Evolutionary conservation across 1,284 basidiomycete genomes (phyloP).

Genomic region (Tilletia walkeri): DNA sequence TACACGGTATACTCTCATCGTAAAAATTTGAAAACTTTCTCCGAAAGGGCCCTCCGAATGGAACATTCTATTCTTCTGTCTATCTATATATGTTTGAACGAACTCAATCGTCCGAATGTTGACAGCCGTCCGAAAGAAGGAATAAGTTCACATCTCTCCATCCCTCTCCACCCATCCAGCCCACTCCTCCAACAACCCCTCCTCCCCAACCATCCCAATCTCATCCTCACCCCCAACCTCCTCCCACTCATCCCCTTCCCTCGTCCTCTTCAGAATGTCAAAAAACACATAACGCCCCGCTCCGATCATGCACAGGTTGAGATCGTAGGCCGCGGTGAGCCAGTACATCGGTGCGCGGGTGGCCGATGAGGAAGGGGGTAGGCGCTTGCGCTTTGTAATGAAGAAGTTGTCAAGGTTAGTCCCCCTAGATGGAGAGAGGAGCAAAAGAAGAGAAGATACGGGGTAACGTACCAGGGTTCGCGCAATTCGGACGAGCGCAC

Average conservation of each 20-base stretch:
- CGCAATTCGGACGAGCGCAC: background rate
- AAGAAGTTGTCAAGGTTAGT: background rate
- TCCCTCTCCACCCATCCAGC: too few relatives aligned
- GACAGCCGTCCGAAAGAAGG: too few relatives aligned
- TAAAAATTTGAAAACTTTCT: too few relatives aligned
- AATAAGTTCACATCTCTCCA: too few relatives aligned
- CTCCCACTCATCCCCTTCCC: constrained; percentile 11
- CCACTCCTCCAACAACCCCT: background rate
- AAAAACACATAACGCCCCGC: background rate
- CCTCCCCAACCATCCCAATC: background rate
- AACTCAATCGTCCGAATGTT: too few relatives aligned
- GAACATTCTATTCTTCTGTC: too few relatives aligned
- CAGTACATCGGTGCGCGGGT: background rate
- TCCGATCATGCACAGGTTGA: constrained; percentile 7
- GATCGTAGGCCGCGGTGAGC: background rate
- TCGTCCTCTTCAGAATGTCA: background rate
- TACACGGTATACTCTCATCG: too few relatives aligned
- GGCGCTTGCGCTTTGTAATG: background rate
- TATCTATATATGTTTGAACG: too few relatives aligned
- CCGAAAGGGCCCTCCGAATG: too few relatives aligned
- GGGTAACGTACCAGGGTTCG: background rate
- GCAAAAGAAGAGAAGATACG: too few relatives aligned
- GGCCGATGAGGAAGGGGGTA: background rate
- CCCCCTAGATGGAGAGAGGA: background rate
- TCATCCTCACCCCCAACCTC: background rate